Conservation (phyloP, 306 rosid genomes). For the Coriaria nepalensis region DNA sequence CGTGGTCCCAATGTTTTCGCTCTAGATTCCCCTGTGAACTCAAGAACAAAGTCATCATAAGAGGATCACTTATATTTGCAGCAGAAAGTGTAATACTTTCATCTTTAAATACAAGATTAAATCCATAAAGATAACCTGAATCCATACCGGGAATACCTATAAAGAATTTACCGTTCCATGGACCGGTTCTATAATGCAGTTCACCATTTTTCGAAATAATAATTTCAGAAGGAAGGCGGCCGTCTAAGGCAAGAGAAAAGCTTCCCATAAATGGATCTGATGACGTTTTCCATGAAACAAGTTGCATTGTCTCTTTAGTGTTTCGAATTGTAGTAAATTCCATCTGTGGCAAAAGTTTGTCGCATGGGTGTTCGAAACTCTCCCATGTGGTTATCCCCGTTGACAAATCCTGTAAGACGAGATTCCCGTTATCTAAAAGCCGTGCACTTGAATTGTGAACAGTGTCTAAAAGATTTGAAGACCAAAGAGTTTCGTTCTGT, state of each 20-base stretch:
- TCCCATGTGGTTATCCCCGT: constrained; percentile 19
- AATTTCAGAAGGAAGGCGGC: constrained; percentile 5
- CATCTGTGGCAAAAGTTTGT: constrained; percentile 11
- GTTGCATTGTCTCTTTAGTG: background rate
- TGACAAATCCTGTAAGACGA: constrained; percentile 16
- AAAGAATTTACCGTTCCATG: constrained; percentile 30
- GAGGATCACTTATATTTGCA: background rate
- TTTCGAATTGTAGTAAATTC: background rate
- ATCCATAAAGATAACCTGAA: constrained; percentile 18
- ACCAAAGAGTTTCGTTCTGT: constrained; percentile 14
- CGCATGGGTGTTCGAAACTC: constrained; percentile 23
- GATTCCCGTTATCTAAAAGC: constrained; percentile 22
- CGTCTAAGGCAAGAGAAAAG: constrained; percentile 15
- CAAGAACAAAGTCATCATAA: background rate
- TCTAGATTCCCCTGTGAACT: constrained; percentile 7
- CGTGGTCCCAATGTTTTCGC: background rate
- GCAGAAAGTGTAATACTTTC: constrained; percentile 9
- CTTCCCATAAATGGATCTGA: constrained; percentile 21
- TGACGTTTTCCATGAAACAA: constrained; percentile 19
- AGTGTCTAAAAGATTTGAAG: constrained; percentile 20
- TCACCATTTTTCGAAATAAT: constrained; percentile 15
- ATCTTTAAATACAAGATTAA: constrained; percentile 6
- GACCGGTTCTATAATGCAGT: constrained; percentile 28
- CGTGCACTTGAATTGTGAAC: constrained; percentile 9
- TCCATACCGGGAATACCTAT: constrained; percentile 25